Evolutionary conservation across 2,329 filamentous ascomycete genomes (phyloP), one percentile per base, ranked within the genome.

Genomic region (Cordyceps militaris): DNA sequence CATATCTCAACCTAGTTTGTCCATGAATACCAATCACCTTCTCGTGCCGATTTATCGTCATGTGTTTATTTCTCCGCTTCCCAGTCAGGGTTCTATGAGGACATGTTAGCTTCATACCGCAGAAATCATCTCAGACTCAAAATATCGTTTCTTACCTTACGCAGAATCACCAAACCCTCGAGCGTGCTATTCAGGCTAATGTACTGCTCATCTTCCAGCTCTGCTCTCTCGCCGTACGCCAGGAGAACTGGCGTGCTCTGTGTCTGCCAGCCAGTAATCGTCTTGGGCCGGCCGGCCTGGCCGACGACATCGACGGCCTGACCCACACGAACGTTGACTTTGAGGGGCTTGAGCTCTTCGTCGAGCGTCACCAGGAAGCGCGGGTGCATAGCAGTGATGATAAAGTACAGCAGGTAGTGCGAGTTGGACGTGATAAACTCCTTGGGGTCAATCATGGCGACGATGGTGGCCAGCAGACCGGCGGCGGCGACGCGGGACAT

Each of bases 211-310:
- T 99, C 94, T 73, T 99, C 94, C 52, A 99, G 78, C 78, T 99
- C 94, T 10, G 94, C 94, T 66, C 95, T 83, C 79, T 99, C 94
- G 30, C 95, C 94, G 69, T 96, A 88, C n/a, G 90, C 87, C 66
- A 99, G 78, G 59, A 99, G 79, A 48, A 99, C 94, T 0, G 94
- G 94, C n/a, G 94, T 99, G 77, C 90, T 97, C 79, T 99, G 94
- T 63, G 94, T 99, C 76, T 99, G 94, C 94, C 94, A 99, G 55
- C 94, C 94, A 10, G 94, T 99, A 67, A 99, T 99, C 2, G 94
- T 99, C 86, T 99, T 97, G 64, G 94, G 94, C 62, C 93, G 84
- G 70, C 94, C 94, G 13, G 95, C 94, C 73, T 97, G 94, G 53
- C 94, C 95, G 42, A 99, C 94, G 43, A 99, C 92, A 70, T 99